A percentile compares a stretch with the other conserved stretches of the same genome.
Conservation (phyloP, 2,329 filamentous ascomycete genomes). For the Trichoderma sp. region DNA sequence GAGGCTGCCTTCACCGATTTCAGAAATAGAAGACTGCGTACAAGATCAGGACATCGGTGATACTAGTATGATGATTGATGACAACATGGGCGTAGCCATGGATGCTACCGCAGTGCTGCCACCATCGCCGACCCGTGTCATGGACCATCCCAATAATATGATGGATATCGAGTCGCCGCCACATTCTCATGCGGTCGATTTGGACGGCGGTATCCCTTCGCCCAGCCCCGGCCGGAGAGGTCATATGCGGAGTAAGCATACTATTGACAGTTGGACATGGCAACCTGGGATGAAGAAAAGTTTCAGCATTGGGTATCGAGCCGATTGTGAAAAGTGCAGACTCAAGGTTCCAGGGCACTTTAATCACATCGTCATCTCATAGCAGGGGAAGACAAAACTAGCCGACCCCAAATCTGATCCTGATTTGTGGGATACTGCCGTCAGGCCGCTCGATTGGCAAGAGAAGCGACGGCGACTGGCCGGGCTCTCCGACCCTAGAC, state of each 20-base stretch:
- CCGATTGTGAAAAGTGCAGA: slow-evolving; percentile 75
- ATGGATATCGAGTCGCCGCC: slow-evolving; percentile 36
- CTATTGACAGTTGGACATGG: slow-evolving; percentile 58
- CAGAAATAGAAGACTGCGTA: slow-evolving; percentile 51
- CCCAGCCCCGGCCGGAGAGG: slow-evolving; percentile 52
- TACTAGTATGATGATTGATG: slow-evolving; percentile 33
- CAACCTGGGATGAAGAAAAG: slow-evolving; percentile 64
- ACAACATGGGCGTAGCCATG: slow-evolving; percentile 32
- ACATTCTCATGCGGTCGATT: slow-evolving; percentile 26
- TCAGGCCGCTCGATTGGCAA: slow-evolving; percentile 27
- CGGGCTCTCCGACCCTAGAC: background rate
- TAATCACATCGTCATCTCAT: slow-evolving; percentile 71
- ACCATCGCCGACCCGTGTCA: slow-evolving; percentile 33
- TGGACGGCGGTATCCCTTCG: slow-evolving; percentile 38
- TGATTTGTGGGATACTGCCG: slow-evolving; percentile 28
- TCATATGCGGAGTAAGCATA: slow-evolving; percentile 57
- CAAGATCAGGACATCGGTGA: slow-evolving; percentile 34
- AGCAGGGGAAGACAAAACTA: slow-evolving; percentile 35
- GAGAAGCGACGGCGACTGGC: slow-evolving; percentile 20
- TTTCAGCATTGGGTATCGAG: slow-evolving; percentile 74
- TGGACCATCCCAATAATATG: slow-evolving; percentile 40
- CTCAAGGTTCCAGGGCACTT: slow-evolving; percentile 75
- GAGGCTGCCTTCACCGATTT: slow-evolving; percentile 58
- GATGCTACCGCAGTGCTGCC: slow-evolving; percentile 23
- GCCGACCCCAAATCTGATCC: slow-evolving; percentile 25